Evolutionary conservation across 2,329 filamentous ascomycete species (phyloP).

Genomic region (Pseudogymnoascus pannorum): DNA sequence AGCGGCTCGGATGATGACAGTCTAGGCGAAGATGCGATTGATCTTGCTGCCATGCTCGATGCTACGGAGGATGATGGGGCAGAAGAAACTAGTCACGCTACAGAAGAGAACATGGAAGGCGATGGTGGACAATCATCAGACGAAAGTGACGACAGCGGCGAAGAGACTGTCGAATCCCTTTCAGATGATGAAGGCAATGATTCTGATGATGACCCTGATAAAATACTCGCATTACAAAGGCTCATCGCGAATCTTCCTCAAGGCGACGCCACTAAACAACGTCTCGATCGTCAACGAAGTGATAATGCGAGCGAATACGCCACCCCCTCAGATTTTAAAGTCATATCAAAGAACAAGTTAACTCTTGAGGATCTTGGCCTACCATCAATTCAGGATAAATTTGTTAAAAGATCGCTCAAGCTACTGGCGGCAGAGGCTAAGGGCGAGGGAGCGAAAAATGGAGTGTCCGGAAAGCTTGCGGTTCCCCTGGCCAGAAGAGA

Average conservation of each 20-base stretch:
- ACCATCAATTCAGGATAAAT: conserved; percentile 62
- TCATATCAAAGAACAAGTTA: conserved; percentile 58
- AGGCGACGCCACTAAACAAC: conserved; percentile 27
- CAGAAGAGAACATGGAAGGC: conserved; percentile 41
- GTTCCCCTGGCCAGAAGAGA: conserved; percentile 79
- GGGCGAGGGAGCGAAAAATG: conserved; percentile 36
- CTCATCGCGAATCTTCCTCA: conserved; percentile 59
- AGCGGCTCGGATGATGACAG: conserved; percentile 63
- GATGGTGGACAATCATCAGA: conserved; percentile 47
- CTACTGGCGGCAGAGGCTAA: conserved; percentile 60
- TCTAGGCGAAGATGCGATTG: conserved; percentile 39
- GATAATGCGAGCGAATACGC: conserved; percentile 51
- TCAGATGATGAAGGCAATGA: conserved; percentile 35
- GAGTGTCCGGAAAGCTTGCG: conserved; percentile 62
- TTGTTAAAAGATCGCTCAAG: conserved; percentile 73
- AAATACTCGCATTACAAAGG: conserved; percentile 57
- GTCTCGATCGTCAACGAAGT: conserved; percentile 25
- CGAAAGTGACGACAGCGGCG: conserved; percentile 45
- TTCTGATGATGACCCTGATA: conserved; percentile 37
- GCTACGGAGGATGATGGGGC: conserved; percentile 25
- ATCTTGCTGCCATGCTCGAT: conserved; percentile 29
- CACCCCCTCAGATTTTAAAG: conserved; percentile 52
- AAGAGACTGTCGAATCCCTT: conserved; percentile 43
- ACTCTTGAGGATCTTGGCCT: conserved; percentile 68
- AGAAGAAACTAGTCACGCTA: conserved; percentile 30